Evolutionary conservation across 768 basidiomycete species (phyloP).

Genomic region (Agaricus bisporus): DNA sequence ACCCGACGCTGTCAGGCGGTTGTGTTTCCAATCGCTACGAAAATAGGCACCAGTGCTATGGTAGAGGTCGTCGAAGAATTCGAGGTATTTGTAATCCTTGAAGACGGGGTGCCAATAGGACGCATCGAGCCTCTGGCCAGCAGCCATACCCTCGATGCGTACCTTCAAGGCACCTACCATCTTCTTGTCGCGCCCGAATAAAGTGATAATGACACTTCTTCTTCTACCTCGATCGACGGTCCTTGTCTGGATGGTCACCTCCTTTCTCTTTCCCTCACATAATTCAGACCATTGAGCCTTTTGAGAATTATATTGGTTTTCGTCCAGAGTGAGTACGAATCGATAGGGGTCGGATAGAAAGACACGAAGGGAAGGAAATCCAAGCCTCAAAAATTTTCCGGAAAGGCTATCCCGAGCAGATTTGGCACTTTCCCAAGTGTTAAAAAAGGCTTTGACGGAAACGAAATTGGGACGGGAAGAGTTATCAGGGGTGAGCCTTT

Average conservation of each 20-base stretch:
- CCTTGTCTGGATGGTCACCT: constrained; percentile 18
- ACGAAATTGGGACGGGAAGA: not conserved
- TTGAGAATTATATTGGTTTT: constrained; percentile 47
- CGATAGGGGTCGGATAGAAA: constrained; percentile 43
- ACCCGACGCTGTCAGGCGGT: constrained; percentile 42
- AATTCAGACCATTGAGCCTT: constrained; percentile 43
- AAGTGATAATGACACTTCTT: constrained; percentile 29
- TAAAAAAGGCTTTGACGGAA: constrained; percentile 38
- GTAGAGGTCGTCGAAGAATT: constrained; percentile 29
- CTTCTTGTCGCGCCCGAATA: constrained; percentile 48
- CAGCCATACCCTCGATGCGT: constrained; percentile 46
- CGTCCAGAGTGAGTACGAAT: constrained; percentile 43
- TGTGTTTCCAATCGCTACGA: constrained; percentile 39
- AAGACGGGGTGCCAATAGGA: constrained; percentile 47
- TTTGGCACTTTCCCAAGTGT: constrained; percentile 42
- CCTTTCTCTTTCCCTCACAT: constrained; percentile 25
- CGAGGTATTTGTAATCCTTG: constrained; percentile 18
- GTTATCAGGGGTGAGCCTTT: constrained; percentile 6
- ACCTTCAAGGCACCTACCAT: constrained; percentile 54
- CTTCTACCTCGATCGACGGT: constrained; percentile 22
- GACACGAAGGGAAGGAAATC: constrained; percentile 28
- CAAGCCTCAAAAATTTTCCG: constrained; percentile 21
- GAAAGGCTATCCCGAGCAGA: constrained; percentile 29
- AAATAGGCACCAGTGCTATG: constrained; percentile 35
- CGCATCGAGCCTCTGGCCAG: constrained; percentile 40